Evolutionary conservation across 768 basidiomycete species (phyloP).

Genomic region (Suillus luteus): DNA sequence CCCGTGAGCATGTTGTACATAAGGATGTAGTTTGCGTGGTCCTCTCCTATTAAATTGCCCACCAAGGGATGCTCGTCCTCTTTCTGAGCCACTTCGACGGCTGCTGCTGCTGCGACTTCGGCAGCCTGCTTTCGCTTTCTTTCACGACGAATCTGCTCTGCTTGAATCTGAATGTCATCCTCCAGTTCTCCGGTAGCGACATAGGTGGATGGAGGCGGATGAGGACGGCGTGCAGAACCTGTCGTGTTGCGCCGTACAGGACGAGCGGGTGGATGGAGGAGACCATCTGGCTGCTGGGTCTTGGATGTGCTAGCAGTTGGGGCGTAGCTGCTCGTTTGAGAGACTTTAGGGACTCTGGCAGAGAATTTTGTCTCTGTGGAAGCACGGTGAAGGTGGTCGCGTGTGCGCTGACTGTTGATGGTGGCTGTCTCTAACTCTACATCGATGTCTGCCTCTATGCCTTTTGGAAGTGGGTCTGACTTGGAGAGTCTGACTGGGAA

Average conservation of each 20-base stretch:
- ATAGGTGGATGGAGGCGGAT: constrained; percentile 36
- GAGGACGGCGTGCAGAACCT: constrained; percentile 46
- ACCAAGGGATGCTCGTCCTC: constrained; percentile 69
- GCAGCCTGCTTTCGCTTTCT: constrained; percentile 73
- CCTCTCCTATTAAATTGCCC: constrained; percentile 97
- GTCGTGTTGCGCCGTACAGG: constrained; percentile 72
- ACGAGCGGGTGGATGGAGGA: constrained; percentile 55
- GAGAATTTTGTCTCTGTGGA: constrained; percentile 53
- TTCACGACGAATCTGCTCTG: constrained; percentile 83
- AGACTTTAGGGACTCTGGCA: constrained; percentile 25
- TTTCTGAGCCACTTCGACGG: constrained; percentile 19
- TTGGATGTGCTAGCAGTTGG: constrained; percentile 27
- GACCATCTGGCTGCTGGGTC: constrained; percentile 41
- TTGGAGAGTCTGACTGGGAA: constrained; percentile 25
- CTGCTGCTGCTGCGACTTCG: constrained; percentile 60
- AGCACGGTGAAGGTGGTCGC: constrained; percentile 43
- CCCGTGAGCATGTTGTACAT: constrained; percentile 99
- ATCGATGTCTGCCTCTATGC: constrained; percentile 33
- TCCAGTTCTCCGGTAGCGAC: constrained; percentile 44
- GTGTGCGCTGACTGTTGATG: constrained; percentile 24
- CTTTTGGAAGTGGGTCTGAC: constrained; percentile 25
- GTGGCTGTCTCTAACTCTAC: constrained; percentile 23
- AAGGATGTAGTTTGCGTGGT: constrained; percentile 96
- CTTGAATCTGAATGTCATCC: constrained; percentile 80
- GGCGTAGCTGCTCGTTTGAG: constrained; percentile 20